Percentiles rank a stretch among this genome's conserved stretches.
These are phyloP conservation scores for Periconia macrospinosa DNA, from an alignment of 2,329 filamentous ascomycete species.

Conservation along the genomic window DNA sequence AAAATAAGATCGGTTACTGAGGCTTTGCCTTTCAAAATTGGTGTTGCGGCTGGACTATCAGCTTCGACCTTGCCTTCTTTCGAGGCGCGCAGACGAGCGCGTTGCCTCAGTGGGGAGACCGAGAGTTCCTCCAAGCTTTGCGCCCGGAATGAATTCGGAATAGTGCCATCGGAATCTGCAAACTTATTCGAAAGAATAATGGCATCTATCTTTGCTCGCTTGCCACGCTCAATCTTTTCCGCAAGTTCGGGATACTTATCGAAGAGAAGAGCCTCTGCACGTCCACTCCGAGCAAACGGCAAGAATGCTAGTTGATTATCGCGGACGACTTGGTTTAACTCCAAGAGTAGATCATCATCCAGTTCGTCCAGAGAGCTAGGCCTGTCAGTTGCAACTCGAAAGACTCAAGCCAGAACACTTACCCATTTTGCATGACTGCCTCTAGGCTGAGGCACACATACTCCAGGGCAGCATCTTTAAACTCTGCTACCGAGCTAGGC, in stretches of 20 bases:
- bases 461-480: slow-evolving; percentile 85
- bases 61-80: slow-evolving; percentile 51
- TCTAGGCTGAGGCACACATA: slow-evolving; percentile 93
- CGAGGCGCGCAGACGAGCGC: slow-evolving; percentile 44
- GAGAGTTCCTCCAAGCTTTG: slow-evolving; percentile 67
- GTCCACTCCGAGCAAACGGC: slow-evolving; percentile 76
- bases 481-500: slow-evolving; percentile 77
- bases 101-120: slow-evolving; percentile 51
- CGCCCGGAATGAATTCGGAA: slow-evolving; percentile 63
- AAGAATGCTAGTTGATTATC: slow-evolving; percentile 79
- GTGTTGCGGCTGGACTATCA: slow-evolving; percentile 65
- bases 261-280: slow-evolving; percentile 67
- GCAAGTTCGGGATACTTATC: slow-evolving; percentile 66
- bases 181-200: slow-evolving; percentile 68
- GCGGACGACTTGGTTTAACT: slow-evolving; percentile 78
- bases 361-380: slow-evolving; percentile 74
- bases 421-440: slow-evolving; percentile 85
- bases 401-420: slow-evolving; percentile 15
- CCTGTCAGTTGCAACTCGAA: slow-evolving; percentile 12
- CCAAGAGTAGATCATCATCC: slow-evolving; percentile 77
- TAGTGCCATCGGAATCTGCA: slow-evolving; percentile 67
- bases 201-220: slow-evolving; percentile 70
- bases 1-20: slow-evolving; percentile 83
- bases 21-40: slow-evolving; percentile 67
- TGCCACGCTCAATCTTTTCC: slow-evolving; percentile 68